Conservation (phyloP, 495 filamentous ascomycete species). For the Talaromyces trachyspermus region DNA sequence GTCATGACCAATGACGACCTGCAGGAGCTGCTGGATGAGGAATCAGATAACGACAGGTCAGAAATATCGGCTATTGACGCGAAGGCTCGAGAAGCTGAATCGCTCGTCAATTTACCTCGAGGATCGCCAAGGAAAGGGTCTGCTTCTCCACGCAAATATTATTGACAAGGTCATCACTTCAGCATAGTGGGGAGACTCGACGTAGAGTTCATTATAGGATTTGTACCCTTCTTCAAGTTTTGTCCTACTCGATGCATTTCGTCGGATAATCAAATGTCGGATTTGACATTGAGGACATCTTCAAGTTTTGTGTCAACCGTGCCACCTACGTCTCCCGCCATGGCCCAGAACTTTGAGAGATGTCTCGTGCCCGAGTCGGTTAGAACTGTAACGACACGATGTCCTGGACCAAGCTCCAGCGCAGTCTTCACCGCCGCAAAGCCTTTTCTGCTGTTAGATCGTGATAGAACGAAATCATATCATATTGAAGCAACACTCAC, state of each 20-base stretch:
- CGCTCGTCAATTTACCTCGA: neutral
- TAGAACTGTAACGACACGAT: conserved; percentile 80
- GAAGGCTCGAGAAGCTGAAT: neutral
- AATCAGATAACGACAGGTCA: neutral
- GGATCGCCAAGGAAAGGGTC: conserved; percentile 2
- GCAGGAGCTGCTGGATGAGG: neutral
- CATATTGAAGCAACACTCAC: conserved; percentile 38
- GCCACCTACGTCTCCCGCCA: conserved; percentile 62
- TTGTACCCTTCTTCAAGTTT: no score
- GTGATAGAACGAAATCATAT: neutral
- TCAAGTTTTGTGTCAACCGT: conserved; percentile 43
- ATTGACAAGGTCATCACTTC: neutral
- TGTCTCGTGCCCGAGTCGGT: conserved; percentile 90
- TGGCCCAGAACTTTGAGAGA: conserved; percentile 89
- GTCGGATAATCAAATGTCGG: no score
- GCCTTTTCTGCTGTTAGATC: conserved; percentile 31
- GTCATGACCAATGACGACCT: conserved; percentile 1
- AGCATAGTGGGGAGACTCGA: no score
- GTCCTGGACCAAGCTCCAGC: conserved; percentile 62
- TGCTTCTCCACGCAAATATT: conserved; percentile 5
- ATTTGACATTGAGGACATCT: conserved; percentile 45
- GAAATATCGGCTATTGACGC: conserved; percentile 3
- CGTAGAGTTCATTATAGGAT: no score
- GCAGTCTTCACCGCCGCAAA: conserved; percentile 82
- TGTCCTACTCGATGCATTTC: no score